Percentiles rank a stretch among this genome's conserved stretches.
These are phyloP conservation scores for Pestalotiopsis sp. DNA, from an alignment of 2,329 filamentous ascomycete genomes.

Conservation along the genomic window DNA sequence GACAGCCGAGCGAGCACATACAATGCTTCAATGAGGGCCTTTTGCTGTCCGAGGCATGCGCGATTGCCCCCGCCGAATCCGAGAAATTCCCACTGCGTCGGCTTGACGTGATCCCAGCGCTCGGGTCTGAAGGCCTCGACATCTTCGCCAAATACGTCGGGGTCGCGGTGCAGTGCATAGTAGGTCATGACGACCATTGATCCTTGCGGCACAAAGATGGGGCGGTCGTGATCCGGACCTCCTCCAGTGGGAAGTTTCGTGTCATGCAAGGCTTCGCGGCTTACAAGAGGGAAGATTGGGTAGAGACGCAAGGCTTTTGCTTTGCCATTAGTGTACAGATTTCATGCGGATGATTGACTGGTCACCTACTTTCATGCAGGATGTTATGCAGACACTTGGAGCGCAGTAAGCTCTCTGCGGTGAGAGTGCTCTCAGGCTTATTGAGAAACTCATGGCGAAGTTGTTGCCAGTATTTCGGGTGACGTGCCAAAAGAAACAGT, in stretches of 20 bases:
- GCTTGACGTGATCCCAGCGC: slow-evolving; percentile 16
- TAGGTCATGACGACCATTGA: slow-evolving; percentile 13
- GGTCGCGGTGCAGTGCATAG: slow-evolving; percentile 16
- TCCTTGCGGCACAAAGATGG: slow-evolving; percentile 15
- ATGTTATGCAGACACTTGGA: slow-evolving; percentile 13
- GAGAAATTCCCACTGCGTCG: slow-evolving; percentile 15
- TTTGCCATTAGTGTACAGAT: neutral
- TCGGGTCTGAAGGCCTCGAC: slow-evolving; percentile 17
- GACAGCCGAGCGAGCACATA: slow-evolving; percentile 16
- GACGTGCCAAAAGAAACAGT: slow-evolving; percentile 14
- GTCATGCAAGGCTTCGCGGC: slow-evolving; percentile 12
- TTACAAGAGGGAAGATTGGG: slow-evolving; percentile 15
- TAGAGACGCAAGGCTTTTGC: slow-evolving; percentile 14
- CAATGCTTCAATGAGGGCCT: slow-evolving; percentile 14
- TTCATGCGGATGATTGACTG: neutral
- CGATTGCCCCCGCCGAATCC: slow-evolving; percentile 16
- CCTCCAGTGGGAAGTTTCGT: slow-evolving; percentile 15
- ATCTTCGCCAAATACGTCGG: slow-evolving; percentile 15
- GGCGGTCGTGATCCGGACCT: slow-evolving; percentile 3
- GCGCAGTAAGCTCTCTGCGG: slow-evolving; percentile 1
- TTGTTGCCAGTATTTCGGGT: slow-evolving; percentile 14
- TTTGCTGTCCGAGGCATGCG: slow-evolving; percentile 16
- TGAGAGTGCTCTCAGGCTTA: slow-evolving; percentile 3
- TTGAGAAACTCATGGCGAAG: slow-evolving; percentile 14
- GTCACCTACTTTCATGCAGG: slow-evolving; percentile 13